Evolutionary conservation across 2,329 filamentous ascomycete genomes (phyloP).

Genomic region (Monilinia vaccinii-corymbosi): DNA sequence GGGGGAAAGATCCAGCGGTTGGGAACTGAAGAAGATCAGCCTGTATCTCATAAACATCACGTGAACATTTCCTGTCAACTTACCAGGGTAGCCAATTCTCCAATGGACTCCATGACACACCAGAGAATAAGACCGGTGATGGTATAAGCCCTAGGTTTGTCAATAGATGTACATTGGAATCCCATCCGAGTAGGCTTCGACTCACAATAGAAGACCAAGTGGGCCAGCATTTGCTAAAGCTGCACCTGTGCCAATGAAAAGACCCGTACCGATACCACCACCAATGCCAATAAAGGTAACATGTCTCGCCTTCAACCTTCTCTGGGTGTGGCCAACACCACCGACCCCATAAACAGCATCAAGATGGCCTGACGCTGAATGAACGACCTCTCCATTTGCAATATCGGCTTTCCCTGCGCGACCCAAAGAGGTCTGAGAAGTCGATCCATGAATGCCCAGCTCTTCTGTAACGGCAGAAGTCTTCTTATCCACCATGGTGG

Average conservation of each 20-base stretch:
- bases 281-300: constrained; percentile 7
- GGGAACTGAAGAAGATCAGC: constrained; percentile 22
- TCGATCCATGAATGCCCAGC: neutral
- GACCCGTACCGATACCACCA: constrained; percentile 38
- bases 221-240: constrained; percentile 41
- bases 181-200: neutral
- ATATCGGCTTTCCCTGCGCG: neutral
- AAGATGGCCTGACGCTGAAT: constrained; percentile 1
- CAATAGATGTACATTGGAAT: neutral
- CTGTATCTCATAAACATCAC: neutral
- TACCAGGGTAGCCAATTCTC: constrained; percentile 26
- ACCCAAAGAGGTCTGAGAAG: neutral
- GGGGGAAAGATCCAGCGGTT: constrained; percentile 29
- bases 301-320: constrained; percentile 5
- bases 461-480: neutral
- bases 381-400: constrained; percentile 4
- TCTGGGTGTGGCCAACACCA: neutral
- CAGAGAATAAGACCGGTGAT: constrained; percentile 31
- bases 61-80: neutral
- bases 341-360: constrained; percentile 4
- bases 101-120: constrained; percentile 30
- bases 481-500: constrained; percentile 4
- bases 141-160: constrained; percentile 29
- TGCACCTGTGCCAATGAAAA: constrained; percentile 41
- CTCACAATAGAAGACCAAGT: constrained; percentile 33